phyloP scores from a whole-genome alignment of 257 asterid species.

The Penstemon davidsonii region DNA sequence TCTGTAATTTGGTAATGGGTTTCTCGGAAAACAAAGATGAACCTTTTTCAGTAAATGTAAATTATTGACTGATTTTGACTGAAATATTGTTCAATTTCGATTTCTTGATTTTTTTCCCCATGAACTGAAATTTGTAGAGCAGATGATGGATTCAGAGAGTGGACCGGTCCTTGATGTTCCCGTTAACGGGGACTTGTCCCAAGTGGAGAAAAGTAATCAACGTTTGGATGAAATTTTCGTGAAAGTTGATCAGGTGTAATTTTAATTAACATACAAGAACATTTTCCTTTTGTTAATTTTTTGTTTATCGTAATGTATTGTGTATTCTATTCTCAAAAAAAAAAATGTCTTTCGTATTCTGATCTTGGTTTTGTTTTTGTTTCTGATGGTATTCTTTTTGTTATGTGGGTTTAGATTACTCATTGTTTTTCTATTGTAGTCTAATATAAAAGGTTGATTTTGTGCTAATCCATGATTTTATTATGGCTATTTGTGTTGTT shows the following conservation, averaged over 20 bases:
- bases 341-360: neutral
- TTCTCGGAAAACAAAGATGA: no score
- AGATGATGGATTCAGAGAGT: constrained; percentile 43
- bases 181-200: constrained; percentile 20
- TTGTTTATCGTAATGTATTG: constrained; percentile 3
- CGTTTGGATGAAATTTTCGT: constrained; percentile 44
- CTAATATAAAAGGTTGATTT: constrained; percentile 1
- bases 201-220: constrained; percentile 44
- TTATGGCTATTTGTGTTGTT: no score
- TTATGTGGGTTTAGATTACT: neutral
- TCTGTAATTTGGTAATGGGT: no score
- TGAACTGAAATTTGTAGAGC: constrained; percentile 7
- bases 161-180: constrained; percentile 27
- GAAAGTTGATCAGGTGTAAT: constrained; percentile 54
- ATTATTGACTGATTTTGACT: neutral
- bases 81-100: neutral
- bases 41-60: neutral
- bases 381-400: neutral
- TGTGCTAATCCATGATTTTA: constrained; percentile 3
- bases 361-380: neutral
- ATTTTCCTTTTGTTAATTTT: neutral
- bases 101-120: neutral
- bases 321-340: neutral
- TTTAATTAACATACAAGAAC: neutral
- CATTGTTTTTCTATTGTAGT: neutral